Evolutionary conservation across 129 eudicot species (phyloP), one percentile per base, ranked within the genome.

Genomic region (Saussurea involucrata): DNA sequence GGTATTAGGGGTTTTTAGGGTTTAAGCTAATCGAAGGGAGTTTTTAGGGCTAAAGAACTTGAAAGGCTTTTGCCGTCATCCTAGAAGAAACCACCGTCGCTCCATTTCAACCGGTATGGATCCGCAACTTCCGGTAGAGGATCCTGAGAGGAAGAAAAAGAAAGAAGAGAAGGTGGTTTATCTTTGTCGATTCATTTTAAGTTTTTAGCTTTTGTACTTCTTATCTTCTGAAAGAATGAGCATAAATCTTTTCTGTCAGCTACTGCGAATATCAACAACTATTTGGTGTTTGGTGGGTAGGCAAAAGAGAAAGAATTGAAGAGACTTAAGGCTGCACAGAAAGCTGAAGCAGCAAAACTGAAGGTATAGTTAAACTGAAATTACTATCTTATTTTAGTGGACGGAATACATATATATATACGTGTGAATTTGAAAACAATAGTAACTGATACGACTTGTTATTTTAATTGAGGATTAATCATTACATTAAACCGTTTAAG

Each of bases 301-400:
- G 99, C 96, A 13, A 90, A 80, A 79, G 96, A 86, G 80, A 95
- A 95, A 83, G 97, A 90, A 74, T 36, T 90, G 91, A 95, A 95
- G 69, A 95, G 86, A 76, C 86, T 75, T 1, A 95, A 95, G 88
- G 99, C 99, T 28, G 97, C 95, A 22, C 90, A 85, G 63, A 95
- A 95, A 77, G 96, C 94, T 5, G 95, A 87, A 74, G 99, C 97
- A 17, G 96, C 98, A 13, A 91, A 91, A 79, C 83, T 88, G 46
- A 92, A 95, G 91, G 99, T 95, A 36, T 17, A 36, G 2, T 34
- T 72, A 10, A 53, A 53, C 61, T 53, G 22, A 53, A 4, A 24
- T 9, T 33, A 73, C 17, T 57, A 57, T 42, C 11, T 10, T 73
- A 46, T 6, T 36, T 44, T 66, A 67, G 71, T 68, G 66, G 44